Evolutionary conservation across 2,329 filamentous ascomycete genomes (phyloP).

Genomic region (Colletotrichum lini): DNA sequence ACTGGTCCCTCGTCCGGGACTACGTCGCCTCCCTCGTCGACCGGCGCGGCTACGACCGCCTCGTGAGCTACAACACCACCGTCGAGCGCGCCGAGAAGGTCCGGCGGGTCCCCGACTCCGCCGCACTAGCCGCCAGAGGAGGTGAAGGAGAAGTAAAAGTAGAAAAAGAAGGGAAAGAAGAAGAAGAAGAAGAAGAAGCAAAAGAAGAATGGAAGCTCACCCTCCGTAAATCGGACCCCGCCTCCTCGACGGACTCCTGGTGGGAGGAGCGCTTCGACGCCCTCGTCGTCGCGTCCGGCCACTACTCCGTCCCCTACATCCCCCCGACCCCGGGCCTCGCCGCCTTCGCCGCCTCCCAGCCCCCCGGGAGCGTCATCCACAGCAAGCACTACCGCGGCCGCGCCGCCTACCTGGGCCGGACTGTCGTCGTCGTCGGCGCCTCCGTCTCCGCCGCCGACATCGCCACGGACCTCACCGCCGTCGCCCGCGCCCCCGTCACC

Average conservation of each 20-base stretch:
- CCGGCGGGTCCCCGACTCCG: constrained; percentile 18
- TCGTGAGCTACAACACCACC: constrained; percentile 70
- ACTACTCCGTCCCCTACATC: constrained; percentile 72
- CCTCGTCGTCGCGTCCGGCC: constrained; percentile 71
- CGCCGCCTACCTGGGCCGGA: constrained; percentile 62
- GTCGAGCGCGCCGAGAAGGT: constrained; percentile 71
- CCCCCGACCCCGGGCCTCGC: constrained; percentile 64
- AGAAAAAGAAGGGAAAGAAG: no score
- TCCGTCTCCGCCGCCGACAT: constrained; percentile 77
- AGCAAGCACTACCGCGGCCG: constrained; percentile 67
- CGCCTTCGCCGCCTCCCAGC: constrained; percentile 59
- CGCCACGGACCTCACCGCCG: constrained; percentile 64
- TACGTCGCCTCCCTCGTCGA: constrained; percentile 69
- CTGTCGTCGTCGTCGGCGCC: constrained; percentile 73
- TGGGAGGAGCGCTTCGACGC: constrained; percentile 75
- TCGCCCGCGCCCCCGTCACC: constrained; percentile 63
- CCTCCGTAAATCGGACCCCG: constrained; percentile 57
- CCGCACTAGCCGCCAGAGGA: constrained; percentile 36
- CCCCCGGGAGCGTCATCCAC: constrained; percentile 67
- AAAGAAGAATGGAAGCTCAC: constrained; percentile 66
- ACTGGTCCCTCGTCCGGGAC: constrained; percentile 68
- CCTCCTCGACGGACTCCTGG: constrained; percentile 65
- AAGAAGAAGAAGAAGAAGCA: constrained; percentile 30
- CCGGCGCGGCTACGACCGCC: constrained; percentile 66
- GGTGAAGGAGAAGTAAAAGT: no score